phyloP scores from a whole-genome alignment of 1,139 yeast species.

The Blastobotrys ciferrii region DNA sequence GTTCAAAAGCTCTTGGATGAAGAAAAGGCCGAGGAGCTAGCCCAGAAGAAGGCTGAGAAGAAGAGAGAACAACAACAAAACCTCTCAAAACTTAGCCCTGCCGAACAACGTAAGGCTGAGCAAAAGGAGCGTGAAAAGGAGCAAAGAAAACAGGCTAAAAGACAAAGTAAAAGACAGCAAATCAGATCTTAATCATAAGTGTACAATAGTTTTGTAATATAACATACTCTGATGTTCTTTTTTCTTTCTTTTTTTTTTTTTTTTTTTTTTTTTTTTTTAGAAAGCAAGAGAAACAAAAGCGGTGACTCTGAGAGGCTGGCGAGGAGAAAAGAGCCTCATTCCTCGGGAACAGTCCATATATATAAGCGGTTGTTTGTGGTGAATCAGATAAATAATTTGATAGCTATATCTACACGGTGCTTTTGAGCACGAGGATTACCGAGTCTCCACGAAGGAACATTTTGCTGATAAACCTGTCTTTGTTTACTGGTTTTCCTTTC shows the following conservation, averaged over 20 bases:
- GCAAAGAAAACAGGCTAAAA: slow-evolving; percentile 45
- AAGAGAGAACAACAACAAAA: slow-evolving; percentile 57
- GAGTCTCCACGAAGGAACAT: slow-evolving; percentile 95
- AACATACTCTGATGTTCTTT: too few relatives aligned
- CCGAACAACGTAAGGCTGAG: slow-evolving; percentile 61
- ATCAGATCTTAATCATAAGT: neutral
- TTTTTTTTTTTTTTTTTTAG: neutral
- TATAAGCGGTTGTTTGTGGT: too few relatives aligned
- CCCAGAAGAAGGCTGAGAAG: slow-evolving; percentile 66
- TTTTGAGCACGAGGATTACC: slow-evolving; percentile 69
- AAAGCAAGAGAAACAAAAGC: too few relatives aligned
- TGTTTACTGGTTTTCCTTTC: slow-evolving; percentile 64
- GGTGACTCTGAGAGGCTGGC: too few relatives aligned
- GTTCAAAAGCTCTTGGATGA: slow-evolving; percentile 59
- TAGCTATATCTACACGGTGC: slow-evolving; percentile 11
- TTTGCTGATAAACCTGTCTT: slow-evolving; percentile 85
- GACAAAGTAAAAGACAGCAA: slow-evolving; percentile 16
- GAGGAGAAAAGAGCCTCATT: too few relatives aligned
- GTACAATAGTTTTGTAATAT: neutral
- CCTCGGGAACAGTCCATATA: too few relatives aligned
- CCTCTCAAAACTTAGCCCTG: slow-evolving; percentile 58
- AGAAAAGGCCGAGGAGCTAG: slow-evolving; percentile 63
- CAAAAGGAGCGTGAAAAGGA: slow-evolving; percentile 65
- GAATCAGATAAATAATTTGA: neutral
- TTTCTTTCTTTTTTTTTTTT: neutral